Evolutionary conservation across 176 grass and related monocot genomes (phyloP).

Genomic region (Rhynchospora breviuscula): DNA sequence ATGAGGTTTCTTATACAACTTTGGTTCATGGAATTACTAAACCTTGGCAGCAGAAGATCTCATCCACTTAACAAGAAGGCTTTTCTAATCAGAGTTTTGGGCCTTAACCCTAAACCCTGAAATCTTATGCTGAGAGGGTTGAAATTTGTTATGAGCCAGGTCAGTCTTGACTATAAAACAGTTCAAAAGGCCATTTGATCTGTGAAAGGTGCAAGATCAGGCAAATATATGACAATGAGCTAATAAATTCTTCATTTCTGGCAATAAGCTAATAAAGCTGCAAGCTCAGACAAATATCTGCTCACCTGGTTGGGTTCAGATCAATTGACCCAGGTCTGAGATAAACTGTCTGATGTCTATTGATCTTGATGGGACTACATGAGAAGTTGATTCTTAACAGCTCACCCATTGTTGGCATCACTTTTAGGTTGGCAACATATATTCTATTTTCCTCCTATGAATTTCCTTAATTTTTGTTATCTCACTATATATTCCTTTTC

Average conservation of each 20-base stretch:
- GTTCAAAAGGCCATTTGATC: constrained; percentile 1
- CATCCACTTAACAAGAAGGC: constrained; percentile 35
- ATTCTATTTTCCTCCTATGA: background rate
- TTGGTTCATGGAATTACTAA: constrained; percentile 57
- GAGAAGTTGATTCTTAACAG: background rate
- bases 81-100: constrained; percentile 34
- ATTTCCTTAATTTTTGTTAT: background rate
- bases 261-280: background rate
- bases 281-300: background rate
- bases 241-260: constrained; percentile 17
- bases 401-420: background rate
- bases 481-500: background rate
- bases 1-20: constrained; percentile 41
- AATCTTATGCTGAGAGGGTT: background rate
- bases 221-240: background rate
- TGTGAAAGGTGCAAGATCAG: background rate
- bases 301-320: constrained; percentile 4
- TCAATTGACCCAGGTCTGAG: background rate
- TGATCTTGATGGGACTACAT: background rate
- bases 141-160: background rate
- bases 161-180: background rate
- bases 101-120: background rate
- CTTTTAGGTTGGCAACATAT: background rate
- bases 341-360: background rate
- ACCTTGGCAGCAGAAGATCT: constrained; percentile 34